Conservation (phyloP, 768 basidiomycete species). For the Daedaleopsis sinensis region DNA sequence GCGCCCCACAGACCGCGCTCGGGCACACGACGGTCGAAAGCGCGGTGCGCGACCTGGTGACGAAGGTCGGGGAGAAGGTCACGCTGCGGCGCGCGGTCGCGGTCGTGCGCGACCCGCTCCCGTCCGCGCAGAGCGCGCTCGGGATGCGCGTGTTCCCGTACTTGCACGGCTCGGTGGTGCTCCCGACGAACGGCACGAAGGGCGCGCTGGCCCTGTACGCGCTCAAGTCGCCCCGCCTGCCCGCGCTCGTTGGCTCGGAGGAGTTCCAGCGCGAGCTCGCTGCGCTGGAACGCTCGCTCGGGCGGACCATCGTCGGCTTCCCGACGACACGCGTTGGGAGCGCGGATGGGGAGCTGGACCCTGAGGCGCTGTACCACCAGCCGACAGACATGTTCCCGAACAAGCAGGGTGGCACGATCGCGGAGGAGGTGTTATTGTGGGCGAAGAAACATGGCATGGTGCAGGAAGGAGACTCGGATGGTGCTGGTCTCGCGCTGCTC, state of each 20-base stretch:
- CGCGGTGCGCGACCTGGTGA: constrained; percentile 69
- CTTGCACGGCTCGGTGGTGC: constrained; percentile 54
- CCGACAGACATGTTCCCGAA: constrained; percentile 77
- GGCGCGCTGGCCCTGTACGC: constrained; percentile 59
- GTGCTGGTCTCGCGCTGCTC: constrained; percentile 45
- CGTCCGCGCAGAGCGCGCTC: constrained; percentile 34
- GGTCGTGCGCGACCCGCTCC: constrained; percentile 41
- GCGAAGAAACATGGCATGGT: constrained; percentile 48
- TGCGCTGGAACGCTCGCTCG: constrained; percentile 73
- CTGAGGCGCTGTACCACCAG: constrained; percentile 68
- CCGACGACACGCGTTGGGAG: constrained; percentile 58
- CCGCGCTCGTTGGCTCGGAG: constrained; percentile 45
- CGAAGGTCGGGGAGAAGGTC: constrained; percentile 83
- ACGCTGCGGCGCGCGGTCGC: constrained; percentile 61
- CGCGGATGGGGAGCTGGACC: constrained; percentile 37
- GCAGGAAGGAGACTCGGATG: constrained; percentile 31
- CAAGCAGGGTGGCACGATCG: constrained; percentile 39
- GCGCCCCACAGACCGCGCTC: constrained; percentile 21
- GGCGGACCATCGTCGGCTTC: constrained; percentile 85
- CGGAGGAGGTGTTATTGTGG: constrained; percentile 55
- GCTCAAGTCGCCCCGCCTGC: constrained; percentile 51
- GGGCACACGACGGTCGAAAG: constrained; percentile 51
- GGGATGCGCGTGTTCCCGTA: constrained; percentile 59
- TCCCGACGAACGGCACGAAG: constrained; percentile 53
- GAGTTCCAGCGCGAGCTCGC: constrained; percentile 59